Percentiles rank a stretch among this genome's conserved stretches.
Conservation (phyloP, 2,329 filamentous ascomycete genomes). For the Cytospora schulzeri region DNA sequence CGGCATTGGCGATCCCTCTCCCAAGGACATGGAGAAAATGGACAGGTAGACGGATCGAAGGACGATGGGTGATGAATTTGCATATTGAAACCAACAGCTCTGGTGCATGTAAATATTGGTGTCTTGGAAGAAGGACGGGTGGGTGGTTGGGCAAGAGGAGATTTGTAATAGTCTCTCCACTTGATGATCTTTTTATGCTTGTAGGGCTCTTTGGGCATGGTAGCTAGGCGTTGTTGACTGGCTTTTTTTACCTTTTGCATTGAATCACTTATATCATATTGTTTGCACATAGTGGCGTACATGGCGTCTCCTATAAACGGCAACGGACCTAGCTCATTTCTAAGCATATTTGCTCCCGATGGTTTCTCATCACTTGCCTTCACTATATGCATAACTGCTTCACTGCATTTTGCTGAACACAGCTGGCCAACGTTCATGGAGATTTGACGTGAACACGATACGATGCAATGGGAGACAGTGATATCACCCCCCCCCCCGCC, state of each 20-base stretch:
- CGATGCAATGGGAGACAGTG: background rate
- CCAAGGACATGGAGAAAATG: slow-evolving; percentile 87
- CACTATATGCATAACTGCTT: no score
- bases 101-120: background rate
- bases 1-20: slow-evolving; percentile 91
- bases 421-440: no score
- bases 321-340: background rate
- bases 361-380: no score
- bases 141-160: background rate
- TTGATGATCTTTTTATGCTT: slow-evolving; percentile 11
- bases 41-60: slow-evolving; percentile 38
- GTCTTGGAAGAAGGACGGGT: background rate
- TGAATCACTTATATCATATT: slow-evolving; percentile 3
- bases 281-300: slow-evolving; percentile 4
- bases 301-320: background rate
- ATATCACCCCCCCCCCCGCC: background rate
- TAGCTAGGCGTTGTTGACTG: slow-evolving; percentile 27
- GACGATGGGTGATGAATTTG: slow-evolving; percentile 18
- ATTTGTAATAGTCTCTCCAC: background rate
- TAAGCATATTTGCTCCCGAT: background rate
- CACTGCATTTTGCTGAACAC: background rate
- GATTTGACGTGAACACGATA: no score
- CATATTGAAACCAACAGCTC: background rate
- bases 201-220: slow-evolving; percentile 6
- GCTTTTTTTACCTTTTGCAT: slow-evolving; percentile 8